Evolutionary conservation across 257 asterid genomes (phyloP).

Genomic region (Solanum dulcamara): DNA sequence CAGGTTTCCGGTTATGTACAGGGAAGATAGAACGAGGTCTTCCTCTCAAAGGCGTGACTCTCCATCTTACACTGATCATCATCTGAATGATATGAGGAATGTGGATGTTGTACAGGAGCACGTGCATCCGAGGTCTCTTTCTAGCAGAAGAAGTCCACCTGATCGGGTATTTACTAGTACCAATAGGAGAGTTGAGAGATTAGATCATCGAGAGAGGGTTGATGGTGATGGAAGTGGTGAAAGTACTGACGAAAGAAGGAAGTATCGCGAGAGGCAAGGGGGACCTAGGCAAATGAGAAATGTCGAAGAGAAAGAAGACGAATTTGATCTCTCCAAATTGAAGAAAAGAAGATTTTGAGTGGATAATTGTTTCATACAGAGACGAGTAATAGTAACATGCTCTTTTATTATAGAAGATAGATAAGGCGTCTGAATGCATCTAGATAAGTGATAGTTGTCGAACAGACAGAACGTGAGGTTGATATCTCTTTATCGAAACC

Average conservation of each 20-base stretch:
- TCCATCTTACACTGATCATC: conserved; percentile 39
- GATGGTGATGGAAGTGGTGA: conserved; percentile 42
- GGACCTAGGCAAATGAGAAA: conserved; percentile 35
- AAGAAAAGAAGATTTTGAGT: neutral
- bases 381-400: too few relatives aligned
- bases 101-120: conserved; percentile 42
- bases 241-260: conserved; percentile 52
- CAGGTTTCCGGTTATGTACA: conserved; percentile 38
- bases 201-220: conserved; percentile 46
- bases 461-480: neutral
- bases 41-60: conserved; percentile 61
- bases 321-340: neutral
- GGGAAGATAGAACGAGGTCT: conserved; percentile 56
- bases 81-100: conserved; percentile 39
- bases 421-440: too few relatives aligned
- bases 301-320: conserved; percentile 38
- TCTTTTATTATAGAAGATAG: too few relatives aligned
- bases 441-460: too few relatives aligned
- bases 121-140: conserved; percentile 26
- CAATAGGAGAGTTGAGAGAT: conserved; percentile 34
- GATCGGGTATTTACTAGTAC: conserved; percentile 28
- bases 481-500: neutral
- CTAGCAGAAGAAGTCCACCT: conserved; percentile 45
- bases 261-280: conserved; percentile 43
- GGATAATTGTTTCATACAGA: too few relatives aligned